Percentiles rank a stretch among this genome's conserved stretches.
phyloP scores from a whole-genome alignment of 805 yeast species.

The Starmerella tilneyi region DNA sequence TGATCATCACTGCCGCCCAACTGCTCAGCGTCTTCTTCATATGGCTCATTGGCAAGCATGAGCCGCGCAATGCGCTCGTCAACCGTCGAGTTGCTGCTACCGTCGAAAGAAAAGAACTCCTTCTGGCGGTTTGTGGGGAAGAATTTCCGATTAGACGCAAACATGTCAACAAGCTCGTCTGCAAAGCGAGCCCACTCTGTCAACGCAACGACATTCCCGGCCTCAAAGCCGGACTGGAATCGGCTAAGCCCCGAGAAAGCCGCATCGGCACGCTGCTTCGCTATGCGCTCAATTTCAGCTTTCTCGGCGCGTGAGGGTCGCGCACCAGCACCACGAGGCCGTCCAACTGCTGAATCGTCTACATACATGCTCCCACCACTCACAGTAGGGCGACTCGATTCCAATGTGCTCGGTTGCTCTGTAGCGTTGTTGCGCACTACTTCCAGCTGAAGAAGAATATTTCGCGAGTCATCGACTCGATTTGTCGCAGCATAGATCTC shows the following conservation, averaged over 20 bases:
- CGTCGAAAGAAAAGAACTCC: conserved; percentile 18
- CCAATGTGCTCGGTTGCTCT: background rate
- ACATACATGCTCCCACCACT: conserved; percentile 6
- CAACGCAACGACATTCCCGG: conserved; percentile 50
- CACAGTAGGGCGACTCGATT: background rate
- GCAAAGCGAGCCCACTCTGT: conserved; percentile 77
- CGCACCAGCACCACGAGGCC: conserved; percentile 10
- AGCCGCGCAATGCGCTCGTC: conserved; percentile 42
- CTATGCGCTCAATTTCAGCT: conserved; percentile 42
- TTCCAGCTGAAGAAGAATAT: conserved; percentile 12
- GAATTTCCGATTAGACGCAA: conserved; percentile 64
- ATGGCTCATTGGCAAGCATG: conserved; percentile 31
- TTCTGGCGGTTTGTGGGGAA: conserved; percentile 68
- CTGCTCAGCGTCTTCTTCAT: conserved; percentile 27
- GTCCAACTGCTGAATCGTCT: background rate
- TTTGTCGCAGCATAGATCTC: conserved; percentile 53
- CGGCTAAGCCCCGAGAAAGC: conserved; percentile 40
- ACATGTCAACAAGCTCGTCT: conserved; percentile 70
- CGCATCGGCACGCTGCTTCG: conserved; percentile 37
- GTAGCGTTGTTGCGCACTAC: conserved; percentile 5
- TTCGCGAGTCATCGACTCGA: conserved; percentile 28
- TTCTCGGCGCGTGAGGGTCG: conserved; percentile 22
- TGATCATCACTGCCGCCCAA: background rate
- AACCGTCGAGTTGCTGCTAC: conserved; percentile 39
- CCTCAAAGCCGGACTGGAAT: conserved; percentile 40